A percentile compares a stretch with the other conserved stretches of the same genome.
Conservation (phyloP, 2,329 filamentous ascomycete genomes). For the Lasiodiplodia citricola region DNA sequence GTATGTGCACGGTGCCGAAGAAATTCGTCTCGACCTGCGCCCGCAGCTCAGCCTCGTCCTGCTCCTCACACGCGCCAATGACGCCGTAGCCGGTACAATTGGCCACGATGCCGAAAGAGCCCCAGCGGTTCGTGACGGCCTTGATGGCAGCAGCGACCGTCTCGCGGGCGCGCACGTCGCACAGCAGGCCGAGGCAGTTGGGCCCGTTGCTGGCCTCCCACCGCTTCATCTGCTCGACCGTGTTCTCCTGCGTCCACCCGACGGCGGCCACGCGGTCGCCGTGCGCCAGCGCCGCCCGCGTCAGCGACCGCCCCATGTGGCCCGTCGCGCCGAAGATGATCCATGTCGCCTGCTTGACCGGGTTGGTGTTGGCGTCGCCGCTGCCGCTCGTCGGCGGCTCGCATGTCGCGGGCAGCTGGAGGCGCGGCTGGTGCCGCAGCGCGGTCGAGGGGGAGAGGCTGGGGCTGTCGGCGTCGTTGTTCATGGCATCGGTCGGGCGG, state of each 20-base stretch:
- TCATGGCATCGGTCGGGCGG: conserved; percentile 16
- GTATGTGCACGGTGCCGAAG: conserved; percentile 91
- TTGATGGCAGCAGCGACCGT: conserved; percentile 77
- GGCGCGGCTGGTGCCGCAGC: conserved; percentile 44
- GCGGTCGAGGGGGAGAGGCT: conserved; percentile 44
- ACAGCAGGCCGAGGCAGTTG: conserved; percentile 80
- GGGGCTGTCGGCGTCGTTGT: conserved; percentile 25
- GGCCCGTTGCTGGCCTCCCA: conserved; percentile 53
- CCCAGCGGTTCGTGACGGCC: conserved; percentile 74
- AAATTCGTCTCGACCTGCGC: conserved; percentile 99
- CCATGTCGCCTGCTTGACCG: conserved; percentile 81
- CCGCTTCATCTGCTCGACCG: conserved; percentile 72
- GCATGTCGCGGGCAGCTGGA: conserved; percentile 79
- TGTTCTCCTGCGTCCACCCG: conserved; percentile 80
- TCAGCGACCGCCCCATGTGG: conserved; percentile 90
- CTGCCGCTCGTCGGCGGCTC: conserved; percentile 71
- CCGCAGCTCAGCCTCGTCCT: conserved; percentile 91
- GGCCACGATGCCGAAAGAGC: conserved; percentile 44
- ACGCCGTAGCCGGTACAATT: conserved; percentile 86
- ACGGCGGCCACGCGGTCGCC: conserved; percentile 87
- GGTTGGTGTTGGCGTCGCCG: conserved; percentile 60
- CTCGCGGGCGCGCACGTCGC: conserved; percentile 83
- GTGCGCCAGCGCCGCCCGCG: conserved; percentile 78
- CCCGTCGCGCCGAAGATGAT: conserved; percentile 97
- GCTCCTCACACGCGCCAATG: conserved; percentile 94